Evolutionary conservation across 139 green algal species (phyloP), one percentile per base, ranked within the genome.

Genomic region (Penium margaritaceum): DNA sequence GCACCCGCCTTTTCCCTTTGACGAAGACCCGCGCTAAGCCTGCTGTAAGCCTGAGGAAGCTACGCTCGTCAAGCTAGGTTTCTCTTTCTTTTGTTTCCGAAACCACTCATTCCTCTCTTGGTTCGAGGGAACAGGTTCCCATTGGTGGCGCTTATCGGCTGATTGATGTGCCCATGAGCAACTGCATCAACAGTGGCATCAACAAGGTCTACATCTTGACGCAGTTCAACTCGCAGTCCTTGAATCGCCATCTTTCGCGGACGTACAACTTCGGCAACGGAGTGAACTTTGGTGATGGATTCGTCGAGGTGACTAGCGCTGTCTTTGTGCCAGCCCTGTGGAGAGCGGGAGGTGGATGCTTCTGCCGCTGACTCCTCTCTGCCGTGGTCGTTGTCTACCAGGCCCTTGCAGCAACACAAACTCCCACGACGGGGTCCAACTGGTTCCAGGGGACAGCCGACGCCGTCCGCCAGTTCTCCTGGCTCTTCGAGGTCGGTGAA

Each of bases 131-230:
- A 9, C 72, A 78, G 72, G 94, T 99, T 62, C 95, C 95, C 37
- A 98, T 99, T 70, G 95, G 95, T 27, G 95, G 95, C 21, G 90
- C 92, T 2, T 99, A 98, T 85, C 89, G 95, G 47, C 88, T 98
- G 34, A 98, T 99, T 76, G 95, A 99, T 70, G 93, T 99, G 53
- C 95, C 95, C 33, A 97, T 99, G 92, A 90, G 73, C 87, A 99
- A 99, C 88, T 99, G 95, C 89, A 96, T 98, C 87, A 98, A 98
- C 90, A 89, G 79, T 72, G 95, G 95, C 71, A 95, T 99, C 84
- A 90, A 72, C 81, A 98, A 98, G 83, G 93, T 99, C 74, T 98
- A 97, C 88, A 95, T 98, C 78, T 81, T 98, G n/a, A 97, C 92
- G 2, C 77, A 84, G 55, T 86, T 95, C 87, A 99, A 99, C 88